Percentiles rank a stretch among this genome's conserved stretches.
Evolutionary conservation across 2,329 filamentous ascomycete genomes (phyloP).

Genomic region (Juglanconis sp.): DNA sequence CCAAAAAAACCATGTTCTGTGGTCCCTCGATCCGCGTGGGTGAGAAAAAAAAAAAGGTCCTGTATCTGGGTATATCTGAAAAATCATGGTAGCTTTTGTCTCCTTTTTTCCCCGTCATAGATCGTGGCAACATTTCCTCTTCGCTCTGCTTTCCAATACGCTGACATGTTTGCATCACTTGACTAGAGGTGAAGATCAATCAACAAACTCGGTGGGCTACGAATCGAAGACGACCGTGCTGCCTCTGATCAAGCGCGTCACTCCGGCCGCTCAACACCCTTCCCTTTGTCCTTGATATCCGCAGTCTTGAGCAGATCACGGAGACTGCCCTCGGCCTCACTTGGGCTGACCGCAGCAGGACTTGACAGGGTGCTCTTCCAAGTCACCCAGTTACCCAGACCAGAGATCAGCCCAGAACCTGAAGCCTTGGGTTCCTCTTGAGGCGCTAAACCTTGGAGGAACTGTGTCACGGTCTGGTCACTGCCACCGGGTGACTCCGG

Average conservation of each 20-base stretch:
- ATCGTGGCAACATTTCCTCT: not conserved
- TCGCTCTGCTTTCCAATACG: not conserved
- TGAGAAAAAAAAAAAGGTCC: not conserved
- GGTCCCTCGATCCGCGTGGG: not conserved
- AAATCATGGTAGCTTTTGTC: not conserved
- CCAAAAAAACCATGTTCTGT: not conserved
- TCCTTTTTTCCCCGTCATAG: not conserved
- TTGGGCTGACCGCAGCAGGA: conserved; percentile 25
- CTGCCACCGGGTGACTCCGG: conserved; percentile 24
- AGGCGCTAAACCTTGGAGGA: conserved; percentile 22
- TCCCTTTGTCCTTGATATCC: conserved; percentile 26
- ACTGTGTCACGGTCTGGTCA: conserved; percentile 14
- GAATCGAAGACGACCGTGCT: not conserved
- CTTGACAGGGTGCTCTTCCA: conserved; percentile 35
- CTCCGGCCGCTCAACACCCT: conserved; percentile 20
- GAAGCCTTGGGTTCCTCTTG: conserved; percentile 24
- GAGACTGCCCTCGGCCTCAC: conserved; percentile 56
- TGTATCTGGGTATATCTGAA: conserved; percentile 7
- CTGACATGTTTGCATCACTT: not conserved
- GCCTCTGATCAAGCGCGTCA: not conserved
- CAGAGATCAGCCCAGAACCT: conserved; percentile 31
- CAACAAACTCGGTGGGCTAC: not conserved
- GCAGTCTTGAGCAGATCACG: conserved; percentile 46
- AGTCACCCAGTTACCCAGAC: conserved; percentile 44
- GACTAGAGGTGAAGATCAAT: not conserved